phyloP scores from a whole-genome alignment of 768 basidiomycete species.

The Serpula lacrymans region DNA sequence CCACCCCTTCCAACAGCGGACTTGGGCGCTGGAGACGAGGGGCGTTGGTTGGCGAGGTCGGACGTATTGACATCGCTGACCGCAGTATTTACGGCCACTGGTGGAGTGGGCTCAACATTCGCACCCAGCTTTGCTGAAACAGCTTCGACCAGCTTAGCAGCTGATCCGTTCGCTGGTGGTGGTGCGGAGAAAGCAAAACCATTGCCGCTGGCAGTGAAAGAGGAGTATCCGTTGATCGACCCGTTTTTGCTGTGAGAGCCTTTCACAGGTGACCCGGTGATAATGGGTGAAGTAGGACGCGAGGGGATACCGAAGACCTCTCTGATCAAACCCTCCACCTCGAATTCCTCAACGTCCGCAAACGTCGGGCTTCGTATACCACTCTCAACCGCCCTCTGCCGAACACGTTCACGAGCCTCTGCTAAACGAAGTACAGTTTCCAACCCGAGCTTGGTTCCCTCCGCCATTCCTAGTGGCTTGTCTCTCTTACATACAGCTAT shows the following conservation, averaged over 20 bases:
- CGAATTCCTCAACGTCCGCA: constrained; percentile 26
- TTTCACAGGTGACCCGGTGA: constrained; percentile 5
- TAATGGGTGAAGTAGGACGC: constrained; percentile 22
- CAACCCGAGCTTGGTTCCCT: constrained; percentile 40
- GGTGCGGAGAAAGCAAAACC: background rate
- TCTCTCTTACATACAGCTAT: constrained; percentile 33
- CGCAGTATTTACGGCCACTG: too few relatives aligned
- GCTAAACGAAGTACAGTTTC: constrained; percentile 35
- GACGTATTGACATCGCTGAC: constrained; percentile 1
- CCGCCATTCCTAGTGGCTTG: constrained; percentile 33
- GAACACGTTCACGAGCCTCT: constrained; percentile 38
- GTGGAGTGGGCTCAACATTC: too few relatives aligned
- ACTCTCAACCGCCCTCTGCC: constrained; percentile 27
- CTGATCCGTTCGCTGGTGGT: background rate
- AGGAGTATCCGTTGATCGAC: background rate
- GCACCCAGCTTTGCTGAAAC: too few relatives aligned
- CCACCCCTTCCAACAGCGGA: too few relatives aligned
- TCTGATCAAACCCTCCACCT: constrained; percentile 23
- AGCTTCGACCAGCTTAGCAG: too few relatives aligned
- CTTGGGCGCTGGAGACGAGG: too few relatives aligned
- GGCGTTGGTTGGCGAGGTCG: too few relatives aligned
- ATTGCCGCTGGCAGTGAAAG: too few relatives aligned
- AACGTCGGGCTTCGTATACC: constrained; percentile 29
- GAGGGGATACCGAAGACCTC: constrained; percentile 25
- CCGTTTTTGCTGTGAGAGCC: constrained; percentile 2